Base-by-base conservation (phyloP, 495 filamentous ascomycete species). In the Hypoxylon subgilvum region DNA sequence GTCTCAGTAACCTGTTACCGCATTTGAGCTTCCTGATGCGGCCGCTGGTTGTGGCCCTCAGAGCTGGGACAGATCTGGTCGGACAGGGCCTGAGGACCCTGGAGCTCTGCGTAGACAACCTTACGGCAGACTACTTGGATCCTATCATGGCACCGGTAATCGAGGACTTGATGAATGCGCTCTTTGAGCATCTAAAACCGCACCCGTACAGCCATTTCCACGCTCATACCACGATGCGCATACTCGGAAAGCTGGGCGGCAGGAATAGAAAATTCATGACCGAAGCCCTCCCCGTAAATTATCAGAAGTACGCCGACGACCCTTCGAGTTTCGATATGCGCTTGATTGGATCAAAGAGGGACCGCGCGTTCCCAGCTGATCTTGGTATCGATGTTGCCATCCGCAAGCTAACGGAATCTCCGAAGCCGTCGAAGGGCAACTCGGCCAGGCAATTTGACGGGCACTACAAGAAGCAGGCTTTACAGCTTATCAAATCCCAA, bases 71-170 rank as follows among this genome's bases (percentile, higher is more conserved):
- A 0, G 95, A 99, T 35, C 81, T 99, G 39, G 92, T 97, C 13
- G 91, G 90, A 1, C 95, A 99, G 69, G 95, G 95, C 0, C 79
- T 99, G 2, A 80, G 95, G 17, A 99, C 95, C 0, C 77, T 99
- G 12, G 95, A 99, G 67, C 81, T 99, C 12, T 99, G 95, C 66
- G 95, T 99, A 18, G 95, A 99, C 57, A 99, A 99, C 63, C 81
- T 99, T 1, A 99, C 95, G 0, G 92, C 94, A 0, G 95, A 99
- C 62, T 99, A 99, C 66, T 71, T 99, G 23, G 95, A 99, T 63
- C 95, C 95, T 0, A 99, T 99, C 50, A 99, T 99, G 94, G 91
- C 92, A 4, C 95, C 95, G 1, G 94, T 96, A 36, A 97, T 99
- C 73, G 94, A 97, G 63, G 95, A 99, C 58, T 74, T 99, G 46